Conservation (phyloP, 1,139 yeast species). For the Candida sanyaensis region DNA sequence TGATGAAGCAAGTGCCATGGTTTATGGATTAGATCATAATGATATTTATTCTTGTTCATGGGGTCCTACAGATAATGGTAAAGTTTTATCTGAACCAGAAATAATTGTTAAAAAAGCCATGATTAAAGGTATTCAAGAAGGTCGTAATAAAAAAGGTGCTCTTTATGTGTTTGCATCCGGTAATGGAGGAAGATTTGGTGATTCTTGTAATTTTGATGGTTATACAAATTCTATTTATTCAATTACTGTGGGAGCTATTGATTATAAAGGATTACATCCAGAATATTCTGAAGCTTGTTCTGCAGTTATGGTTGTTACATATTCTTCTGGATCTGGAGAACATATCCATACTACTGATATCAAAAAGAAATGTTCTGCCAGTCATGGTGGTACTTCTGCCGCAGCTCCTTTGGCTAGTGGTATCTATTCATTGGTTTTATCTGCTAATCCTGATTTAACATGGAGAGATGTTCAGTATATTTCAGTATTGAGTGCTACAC, state of each 20-base stretch:
- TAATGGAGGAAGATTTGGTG: slow-evolving; percentile 82
- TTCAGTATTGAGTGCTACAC: slow-evolving; percentile 71
- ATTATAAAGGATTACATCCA: slow-evolving; percentile 82
- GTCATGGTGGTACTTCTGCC: slow-evolving; percentile 97
- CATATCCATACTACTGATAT: slow-evolving; percentile 92
- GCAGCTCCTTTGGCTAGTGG: slow-evolving; percentile 99
- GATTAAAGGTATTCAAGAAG: slow-evolving; percentile 80
- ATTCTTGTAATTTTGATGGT: slow-evolving; percentile 96
- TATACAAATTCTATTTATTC: slow-evolving; percentile 95
- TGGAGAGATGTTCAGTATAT: slow-evolving; percentile 97
- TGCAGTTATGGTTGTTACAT: slow-evolving; percentile 95
- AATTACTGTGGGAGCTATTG: slow-evolving; percentile 94
- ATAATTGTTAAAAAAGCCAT: slow-evolving; percentile 76
- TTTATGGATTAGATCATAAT: slow-evolving; percentile 76
- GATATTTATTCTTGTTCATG: slow-evolving; percentile 97
- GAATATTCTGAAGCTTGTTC: slow-evolving; percentile 90
- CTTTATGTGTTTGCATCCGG: slow-evolving; percentile 96
- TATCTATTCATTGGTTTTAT: slow-evolving; percentile 76
- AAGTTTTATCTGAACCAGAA: slow-evolving; percentile 83
- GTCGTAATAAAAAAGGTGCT: slow-evolving; percentile 81
- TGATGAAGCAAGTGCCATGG: slow-evolving; percentile 88
- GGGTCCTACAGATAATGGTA: slow-evolving; percentile 98
- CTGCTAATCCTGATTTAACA: slow-evolving; percentile 81
- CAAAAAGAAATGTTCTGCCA: slow-evolving; percentile 64
- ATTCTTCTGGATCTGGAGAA: slow-evolving; percentile 89